phyloP scores from a whole-genome alignment of 228 moss, liverwort and hornwort genomes.

The Sphagnum magellanicum region DNA sequence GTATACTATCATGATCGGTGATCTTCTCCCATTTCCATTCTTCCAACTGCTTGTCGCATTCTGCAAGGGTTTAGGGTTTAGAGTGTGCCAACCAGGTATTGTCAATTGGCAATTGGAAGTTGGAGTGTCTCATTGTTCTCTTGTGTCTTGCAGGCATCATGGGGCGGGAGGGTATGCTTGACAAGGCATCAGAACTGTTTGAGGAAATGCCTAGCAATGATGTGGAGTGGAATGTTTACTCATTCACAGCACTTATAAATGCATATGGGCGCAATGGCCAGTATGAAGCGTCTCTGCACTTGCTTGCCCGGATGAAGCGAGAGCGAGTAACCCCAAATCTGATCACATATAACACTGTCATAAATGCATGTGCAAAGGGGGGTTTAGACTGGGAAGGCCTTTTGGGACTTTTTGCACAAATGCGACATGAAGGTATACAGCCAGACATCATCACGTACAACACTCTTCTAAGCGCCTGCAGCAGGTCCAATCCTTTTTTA shows the following conservation, averaged over 20 bases:
- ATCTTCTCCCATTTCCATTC: background rate
- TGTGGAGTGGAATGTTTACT: constrained; percentile 98
- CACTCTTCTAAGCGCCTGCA: constrained; percentile 92
- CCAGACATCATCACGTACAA: constrained; percentile 99
- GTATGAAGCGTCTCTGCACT: constrained; percentile 85
- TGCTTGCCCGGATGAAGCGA: constrained; percentile 88
- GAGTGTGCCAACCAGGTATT: background rate
- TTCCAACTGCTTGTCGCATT: too few species aligned
- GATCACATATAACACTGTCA: constrained; percentile 96
- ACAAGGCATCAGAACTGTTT: constrained; percentile 86
- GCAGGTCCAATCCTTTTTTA: constrained; percentile 22
- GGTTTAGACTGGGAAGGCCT: constrained; percentile 97
- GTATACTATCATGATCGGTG: constrained; percentile 95
- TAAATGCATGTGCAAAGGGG: constrained; percentile 96
- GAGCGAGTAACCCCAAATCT: constrained; percentile 91
- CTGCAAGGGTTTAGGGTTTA: background rate
- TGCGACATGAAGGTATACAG: constrained; percentile 98
- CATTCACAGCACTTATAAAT: constrained; percentile 94
- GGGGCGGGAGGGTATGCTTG: constrained; percentile 96
- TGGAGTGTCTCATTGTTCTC: background rate
- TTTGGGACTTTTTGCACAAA: constrained; percentile 90
- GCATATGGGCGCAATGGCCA: constrained; percentile 97
- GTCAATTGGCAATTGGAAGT: background rate
- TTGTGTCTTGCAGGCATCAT: constrained; percentile 46
- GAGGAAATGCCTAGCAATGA: constrained; percentile 94